Evolutionary conservation across 2,329 filamentous ascomycete genomes (phyloP), one percentile per base, ranked within the genome.

Genomic region (Hirsutella minnesotensis): DNA sequence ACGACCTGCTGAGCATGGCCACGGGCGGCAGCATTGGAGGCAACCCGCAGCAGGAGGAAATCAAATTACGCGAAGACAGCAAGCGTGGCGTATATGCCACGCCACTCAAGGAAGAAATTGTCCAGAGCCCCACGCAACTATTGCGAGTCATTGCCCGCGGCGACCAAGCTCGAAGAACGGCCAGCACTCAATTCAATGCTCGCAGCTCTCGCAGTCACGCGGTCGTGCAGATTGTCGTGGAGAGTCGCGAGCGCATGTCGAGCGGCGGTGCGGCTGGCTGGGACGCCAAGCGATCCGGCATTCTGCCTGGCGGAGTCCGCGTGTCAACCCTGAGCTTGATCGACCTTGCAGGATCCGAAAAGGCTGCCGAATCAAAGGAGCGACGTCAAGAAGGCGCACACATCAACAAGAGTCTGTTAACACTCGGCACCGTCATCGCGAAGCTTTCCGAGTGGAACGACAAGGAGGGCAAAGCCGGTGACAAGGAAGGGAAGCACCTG

Each of bases 321-420:
- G 92, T 98, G 5, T 96, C 90, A 15, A 96, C 92, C 0, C 66
- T 98, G 44, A 95, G 89, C 58, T 66, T 98, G 58, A 98, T 98
- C 50, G 92, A 98, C 73, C 69, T 98, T 52, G 92, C 92, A 43
- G 92, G 92, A 33, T 96, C 92, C 0, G 92, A 98, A 60, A 87
- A 90, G 63, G 92, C 92, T 34, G 92, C 92, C 3, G 92, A 96
- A 56, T 85, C 83, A 43, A 98, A 96, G 60, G 92, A 96, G 65
- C 79, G 92, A 42, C 77, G 92, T 38, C 86, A 87, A 15, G 92
- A 98, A 64, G 92, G 92, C 49, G 90, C 90, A 12, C 92, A 98
- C 59, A 98, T 98, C 66, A 98, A 98, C 70, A 96, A 96, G 67
- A 95, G 88, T 61, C 67, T 98, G 56, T 77, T 98, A 45, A 98